A percentile compares a stretch with the other conserved stretches of the same genome.
These are phyloP conservation scores for Xylariaceae sp. DNA, from an alignment of 2,329 filamentous ascomycete genomes.

Conservation along the genomic window DNA sequence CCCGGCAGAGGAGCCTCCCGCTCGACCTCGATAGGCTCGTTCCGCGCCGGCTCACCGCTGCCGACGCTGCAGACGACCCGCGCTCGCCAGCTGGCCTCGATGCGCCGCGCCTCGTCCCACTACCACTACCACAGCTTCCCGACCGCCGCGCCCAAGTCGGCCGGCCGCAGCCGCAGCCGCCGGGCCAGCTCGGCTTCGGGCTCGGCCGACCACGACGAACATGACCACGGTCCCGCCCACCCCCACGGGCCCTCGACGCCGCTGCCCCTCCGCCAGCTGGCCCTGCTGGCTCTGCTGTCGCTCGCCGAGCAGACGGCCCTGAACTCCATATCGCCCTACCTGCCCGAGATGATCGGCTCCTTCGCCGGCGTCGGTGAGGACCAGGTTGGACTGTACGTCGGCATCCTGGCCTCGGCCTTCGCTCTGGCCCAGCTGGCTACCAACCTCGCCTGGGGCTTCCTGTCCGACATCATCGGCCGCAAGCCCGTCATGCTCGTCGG, in stretches of 20 bases:
- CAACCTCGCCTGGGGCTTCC: constrained; percentile 84
- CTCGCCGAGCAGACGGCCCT: constrained; percentile 92
- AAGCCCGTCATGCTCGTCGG: constrained; percentile 79
- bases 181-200: constrained; percentile 24
- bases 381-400: constrained; percentile 80
- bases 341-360: constrained; percentile 81
- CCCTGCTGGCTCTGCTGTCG: constrained; percentile 78
- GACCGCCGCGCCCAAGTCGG: constrained; percentile 61
- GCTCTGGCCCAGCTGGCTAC: constrained; percentile 87
- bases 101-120: constrained; percentile 29
- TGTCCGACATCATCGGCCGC: constrained; percentile 70
- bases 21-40: constrained; percentile 21
- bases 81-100: constrained; percentile 6
- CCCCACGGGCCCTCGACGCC: constrained; percentile 55
- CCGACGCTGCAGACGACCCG: constrained; percentile 14
- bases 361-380: constrained; percentile 71
- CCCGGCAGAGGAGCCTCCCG: constrained; percentile 12
- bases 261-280: constrained; percentile 73
- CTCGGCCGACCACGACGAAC: too few species aligned
- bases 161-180: constrained; percentile 38
- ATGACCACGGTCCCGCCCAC: constrained; percentile 22
- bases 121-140: constrained; percentile 78
- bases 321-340: constrained; percentile 92
- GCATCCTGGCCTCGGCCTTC: constrained; percentile 82
- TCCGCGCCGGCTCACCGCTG: constrained; percentile 25